Evolutionary conservation across 1,139 yeast genomes (phyloP).

Genomic region (Pichia sp.): DNA sequence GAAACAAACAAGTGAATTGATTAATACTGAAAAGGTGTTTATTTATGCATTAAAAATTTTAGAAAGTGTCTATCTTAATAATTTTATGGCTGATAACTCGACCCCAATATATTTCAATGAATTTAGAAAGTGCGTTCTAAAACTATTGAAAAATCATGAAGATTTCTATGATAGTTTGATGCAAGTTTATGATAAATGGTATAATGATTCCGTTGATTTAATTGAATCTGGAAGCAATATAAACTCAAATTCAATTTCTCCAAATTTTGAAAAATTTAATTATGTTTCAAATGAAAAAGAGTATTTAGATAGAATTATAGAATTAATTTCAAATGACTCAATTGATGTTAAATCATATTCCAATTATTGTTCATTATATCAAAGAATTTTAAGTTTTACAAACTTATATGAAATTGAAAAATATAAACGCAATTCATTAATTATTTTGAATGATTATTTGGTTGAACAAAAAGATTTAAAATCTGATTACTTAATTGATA

Average conservation of each 20-base stretch:
- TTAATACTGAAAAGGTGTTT: constrained; percentile 43
- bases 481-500: constrained; percentile 35
- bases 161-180: constrained; percentile 23
- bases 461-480: constrained; percentile 25
- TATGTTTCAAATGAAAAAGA: constrained; percentile 17
- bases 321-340: constrained; percentile 29
- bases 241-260: constrained; percentile 14
- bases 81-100: constrained; percentile 26
- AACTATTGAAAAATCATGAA: constrained; percentile 29
- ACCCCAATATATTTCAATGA: constrained; percentile 29
- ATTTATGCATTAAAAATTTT: constrained; percentile 38
- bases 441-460: constrained; percentile 26
- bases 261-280: constrained; percentile 19
- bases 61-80: constrained; percentile 34
- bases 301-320: constrained; percentile 27
- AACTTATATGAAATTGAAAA: constrained; percentile 25
- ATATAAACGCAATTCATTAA: constrained; percentile 21
- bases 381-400: constrained; percentile 35
- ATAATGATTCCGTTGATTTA: constrained; percentile 15
- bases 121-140: constrained; percentile 24
- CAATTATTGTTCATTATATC: constrained; percentile 38
- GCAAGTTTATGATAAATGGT: constrained; percentile 17
- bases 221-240: not conserved
- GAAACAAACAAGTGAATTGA: constrained; percentile 40
- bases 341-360: constrained; percentile 34